Percentiles rank a stretch among this genome's conserved stretches.
Conservation (phyloP, 108 stramenopile genomes). For the Craspedostauros australis region DNA sequence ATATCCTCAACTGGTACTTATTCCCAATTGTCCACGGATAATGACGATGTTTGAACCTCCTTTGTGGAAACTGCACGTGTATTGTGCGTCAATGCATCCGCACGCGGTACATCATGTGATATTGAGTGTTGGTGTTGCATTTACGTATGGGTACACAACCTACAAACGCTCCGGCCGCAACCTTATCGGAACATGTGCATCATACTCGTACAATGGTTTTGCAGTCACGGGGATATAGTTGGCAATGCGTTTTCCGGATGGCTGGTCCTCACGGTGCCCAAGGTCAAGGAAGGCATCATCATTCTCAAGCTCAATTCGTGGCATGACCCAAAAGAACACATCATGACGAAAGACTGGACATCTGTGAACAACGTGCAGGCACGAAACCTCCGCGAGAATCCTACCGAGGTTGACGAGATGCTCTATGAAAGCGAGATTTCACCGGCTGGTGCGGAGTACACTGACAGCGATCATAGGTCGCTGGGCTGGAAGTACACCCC, state of each 20-base stretch:
- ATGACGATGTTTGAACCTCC: too few relatives aligned
- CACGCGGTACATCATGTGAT: too few relatives aligned
- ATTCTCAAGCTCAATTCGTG: constrained; percentile 51
- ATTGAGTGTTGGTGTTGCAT: too few relatives aligned
- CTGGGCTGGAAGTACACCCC: constrained; percentile 16
- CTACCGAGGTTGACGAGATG: background rate
- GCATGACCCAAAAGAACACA: constrained; percentile 21
- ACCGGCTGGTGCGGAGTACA: background rate
- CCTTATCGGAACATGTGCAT: too few relatives aligned
- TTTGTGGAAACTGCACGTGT: too few relatives aligned
- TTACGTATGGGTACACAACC: too few relatives aligned
- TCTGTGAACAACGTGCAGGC: constrained; percentile 28
- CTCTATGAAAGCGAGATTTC: background rate
- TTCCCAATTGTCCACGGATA: too few relatives aligned
- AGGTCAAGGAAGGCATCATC: constrained; percentile 63
- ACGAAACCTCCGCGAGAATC: constrained; percentile 2
- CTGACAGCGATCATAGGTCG: background rate
- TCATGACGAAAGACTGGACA: constrained; percentile 31
- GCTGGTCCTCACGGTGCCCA: constrained; percentile 50
- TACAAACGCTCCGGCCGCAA: too few relatives aligned
- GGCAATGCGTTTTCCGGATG: constrained; percentile 69
- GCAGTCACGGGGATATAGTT: constrained; percentile 45
- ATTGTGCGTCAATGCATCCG: too few relatives aligned
- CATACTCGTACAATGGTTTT: background rate
- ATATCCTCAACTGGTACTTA: too few relatives aligned